These are phyloP conservation scores for Euphrasia confusa DNA, from an alignment of 257 asterid species.

Conservation along the genomic window DNA sequence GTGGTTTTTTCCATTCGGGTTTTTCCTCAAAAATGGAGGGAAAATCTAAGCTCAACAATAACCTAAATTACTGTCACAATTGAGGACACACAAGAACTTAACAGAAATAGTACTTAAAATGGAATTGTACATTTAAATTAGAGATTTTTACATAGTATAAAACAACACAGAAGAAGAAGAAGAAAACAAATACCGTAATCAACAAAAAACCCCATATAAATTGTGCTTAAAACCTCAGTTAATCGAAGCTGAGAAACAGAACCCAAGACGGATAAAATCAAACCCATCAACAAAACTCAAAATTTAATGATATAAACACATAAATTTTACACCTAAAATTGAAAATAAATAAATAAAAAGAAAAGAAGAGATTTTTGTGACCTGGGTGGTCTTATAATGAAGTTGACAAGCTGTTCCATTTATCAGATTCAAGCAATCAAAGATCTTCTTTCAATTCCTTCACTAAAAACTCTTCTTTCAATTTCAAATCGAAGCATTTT, in stretches of 20 bases:
- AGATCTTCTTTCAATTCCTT: too few species aligned
- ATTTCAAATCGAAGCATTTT: neutral
- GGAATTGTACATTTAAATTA: too few species aligned
- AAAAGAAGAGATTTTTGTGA: constrained; percentile 24
- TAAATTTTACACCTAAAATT: constrained; percentile 4
- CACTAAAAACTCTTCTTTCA: too few species aligned
- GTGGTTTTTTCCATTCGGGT: too few species aligned
- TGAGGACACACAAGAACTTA: too few species aligned
- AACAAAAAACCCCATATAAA: neutral
- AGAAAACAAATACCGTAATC: neutral
- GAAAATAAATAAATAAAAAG: neutral
- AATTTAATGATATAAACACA: constrained; percentile 16
- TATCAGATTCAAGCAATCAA: constrained; percentile 18
- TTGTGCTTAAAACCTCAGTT: constrained; percentile 12
- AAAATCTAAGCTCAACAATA: too few species aligned
- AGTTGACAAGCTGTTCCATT: constrained; percentile 97
- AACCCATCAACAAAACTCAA: constrained; percentile 31
- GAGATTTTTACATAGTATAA: too few species aligned
- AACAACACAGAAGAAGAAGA: neutral
- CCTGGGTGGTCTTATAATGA: constrained; percentile 99
- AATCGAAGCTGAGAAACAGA: constrained; percentile 17
- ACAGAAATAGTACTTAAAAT: too few species aligned
- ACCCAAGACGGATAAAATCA: constrained; percentile 16
- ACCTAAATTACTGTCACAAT: too few species aligned
- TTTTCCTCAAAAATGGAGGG: too few species aligned